Evolutionary conservation across 2,329 filamentous ascomycete species (phyloP).

Genomic region (Fusarium devonianum): DNA sequence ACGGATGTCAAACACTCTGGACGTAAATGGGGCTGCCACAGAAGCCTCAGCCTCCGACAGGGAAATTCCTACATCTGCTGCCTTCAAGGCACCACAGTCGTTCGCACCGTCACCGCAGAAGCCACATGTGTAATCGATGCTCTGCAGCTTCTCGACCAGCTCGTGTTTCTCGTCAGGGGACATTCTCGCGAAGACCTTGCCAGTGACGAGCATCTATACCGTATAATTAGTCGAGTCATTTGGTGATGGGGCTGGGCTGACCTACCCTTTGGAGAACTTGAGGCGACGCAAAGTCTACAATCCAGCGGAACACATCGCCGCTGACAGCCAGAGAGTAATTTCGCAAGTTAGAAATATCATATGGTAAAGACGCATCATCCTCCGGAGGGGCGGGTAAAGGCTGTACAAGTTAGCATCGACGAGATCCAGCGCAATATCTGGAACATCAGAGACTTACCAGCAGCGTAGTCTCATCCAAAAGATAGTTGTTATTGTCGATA

Average conservation of each 20-base stretch:
- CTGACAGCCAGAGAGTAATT: constrained; percentile 91
- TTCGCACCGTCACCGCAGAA: constrained; percentile 99
- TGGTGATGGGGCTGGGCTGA: constrained; percentile 10
- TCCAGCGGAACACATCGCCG: constrained; percentile 96
- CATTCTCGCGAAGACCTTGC: constrained; percentile 97
- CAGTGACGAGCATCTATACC: constrained; percentile 81
- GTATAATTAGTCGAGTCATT: constrained; percentile 1
- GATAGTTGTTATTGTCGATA: constrained; percentile 83
- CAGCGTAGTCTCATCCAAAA: constrained; percentile 80
- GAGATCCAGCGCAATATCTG: background rate
- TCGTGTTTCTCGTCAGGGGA: constrained; percentile 99
- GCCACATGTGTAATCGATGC: constrained; percentile 91
- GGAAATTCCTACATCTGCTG: constrained; percentile 96
- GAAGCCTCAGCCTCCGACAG: constrained; percentile 97
- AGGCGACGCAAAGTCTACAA: constrained; percentile 88
- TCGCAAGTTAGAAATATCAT: constrained; percentile 79
- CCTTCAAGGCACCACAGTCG: constrained; percentile 95
- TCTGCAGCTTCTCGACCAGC: constrained; percentile 94
- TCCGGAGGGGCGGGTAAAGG: constrained; percentile 75
- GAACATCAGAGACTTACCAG: constrained; percentile 53
- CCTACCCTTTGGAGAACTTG: constrained; percentile 74
- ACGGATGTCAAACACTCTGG: constrained; percentile 92
- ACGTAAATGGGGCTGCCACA: constrained; percentile 97
- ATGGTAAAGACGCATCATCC: constrained; percentile 82
- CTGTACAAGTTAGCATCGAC: constrained; percentile 47